These are phyloP conservation scores for Galerina marginata DNA, from an alignment of 768 basidiomycete species.

Conservation along the genomic window DNA sequence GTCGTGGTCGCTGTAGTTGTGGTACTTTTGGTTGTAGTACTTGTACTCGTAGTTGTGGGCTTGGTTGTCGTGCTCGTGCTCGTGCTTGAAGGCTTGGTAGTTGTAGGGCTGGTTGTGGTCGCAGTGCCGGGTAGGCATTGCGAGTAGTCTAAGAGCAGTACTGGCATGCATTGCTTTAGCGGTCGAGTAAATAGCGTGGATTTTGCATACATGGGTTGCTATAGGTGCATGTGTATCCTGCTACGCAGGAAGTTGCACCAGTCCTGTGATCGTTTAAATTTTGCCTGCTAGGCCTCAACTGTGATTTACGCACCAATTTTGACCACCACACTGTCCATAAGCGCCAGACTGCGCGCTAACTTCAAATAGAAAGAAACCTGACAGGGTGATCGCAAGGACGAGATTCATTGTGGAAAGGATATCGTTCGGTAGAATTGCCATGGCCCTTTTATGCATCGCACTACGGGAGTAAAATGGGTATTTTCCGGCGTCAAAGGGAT, in stretches of 20 bases:
- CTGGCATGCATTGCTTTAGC: not conserved
- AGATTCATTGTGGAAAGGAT: conserved; percentile 16
- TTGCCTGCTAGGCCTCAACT: not conserved
- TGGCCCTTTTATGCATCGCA: conserved; percentile 1
- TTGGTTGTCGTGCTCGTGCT: conserved; percentile 7
- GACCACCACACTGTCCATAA: conserved; percentile 51
- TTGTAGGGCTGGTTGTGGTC: conserved; percentile 17
- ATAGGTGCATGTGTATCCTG: conserved; percentile 48
- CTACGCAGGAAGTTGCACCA: conserved; percentile 47
- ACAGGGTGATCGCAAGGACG: conserved; percentile 11
- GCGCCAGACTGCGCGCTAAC: conserved; percentile 43
- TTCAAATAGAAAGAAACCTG: conserved; percentile 19
- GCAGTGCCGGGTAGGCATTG: conserved; percentile 53
- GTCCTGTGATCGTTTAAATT: conserved; percentile 32
- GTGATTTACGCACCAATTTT: conserved; percentile 36
- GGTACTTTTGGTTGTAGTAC: conserved; percentile 10
- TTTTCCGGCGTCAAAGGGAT: conserved; percentile 22
- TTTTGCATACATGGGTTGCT: conserved; percentile 41
- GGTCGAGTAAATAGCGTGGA: not conserved
- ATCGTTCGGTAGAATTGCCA: not conserved
- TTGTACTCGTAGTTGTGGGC: conserved; percentile 4
- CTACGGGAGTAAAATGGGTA: conserved; percentile 27
- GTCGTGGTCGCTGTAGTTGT: conserved; percentile 33
- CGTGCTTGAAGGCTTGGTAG: conserved; percentile 7
- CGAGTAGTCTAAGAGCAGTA: conserved; percentile 47